Conservation (phyloP, 2,329 filamentous ascomycete species). For the Lachnellula occidentalis region DNA sequence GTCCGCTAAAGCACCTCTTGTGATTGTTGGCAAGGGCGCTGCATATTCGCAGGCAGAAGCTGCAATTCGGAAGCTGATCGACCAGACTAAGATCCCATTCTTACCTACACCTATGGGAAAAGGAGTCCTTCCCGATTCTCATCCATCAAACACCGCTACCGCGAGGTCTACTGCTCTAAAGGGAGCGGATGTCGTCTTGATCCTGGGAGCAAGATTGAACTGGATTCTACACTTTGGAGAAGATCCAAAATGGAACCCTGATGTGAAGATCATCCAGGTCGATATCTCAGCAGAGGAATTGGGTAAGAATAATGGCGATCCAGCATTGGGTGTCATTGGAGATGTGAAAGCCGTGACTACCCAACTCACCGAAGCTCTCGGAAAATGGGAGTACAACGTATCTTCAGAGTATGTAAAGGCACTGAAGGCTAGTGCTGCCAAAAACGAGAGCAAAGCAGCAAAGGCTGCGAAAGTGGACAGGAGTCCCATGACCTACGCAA, state of each 20-base stretch:
- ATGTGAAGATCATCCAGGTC: conserved; percentile 48
- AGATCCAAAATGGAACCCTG: conserved; percentile 46
- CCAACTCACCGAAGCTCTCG: conserved; percentile 39
- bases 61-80: conserved; percentile 39
- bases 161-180: conserved; percentile 48
- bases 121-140: conserved; percentile 49
- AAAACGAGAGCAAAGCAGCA: conserved; percentile 42
- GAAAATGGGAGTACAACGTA: conserved; percentile 39
- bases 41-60: conserved; percentile 47
- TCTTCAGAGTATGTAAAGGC: conserved; percentile 31
- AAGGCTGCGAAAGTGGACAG: conserved; percentile 37
- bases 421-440: conserved; percentile 34
- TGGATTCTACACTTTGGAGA: conserved; percentile 55
- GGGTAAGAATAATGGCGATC: conserved; percentile 42
- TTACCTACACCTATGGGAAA: conserved; percentile 56
- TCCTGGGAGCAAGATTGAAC: conserved; percentile 50
- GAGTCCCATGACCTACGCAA: conserved; percentile 43
- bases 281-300: conserved; percentile 46
- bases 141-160: conserved; percentile 46
- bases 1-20: conserved; percentile 43
- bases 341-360: conserved; percentile 45
- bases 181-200: conserved; percentile 48
- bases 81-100: conserved; percentile 46
- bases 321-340: conserved; percentile 44
- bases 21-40: conserved; percentile 51